A percentile compares a stretch with the other conserved stretches of the same genome.
phyloP scores from a whole-genome alignment of 1,139 yeast species.

The Candida tetrigidarum region DNA sequence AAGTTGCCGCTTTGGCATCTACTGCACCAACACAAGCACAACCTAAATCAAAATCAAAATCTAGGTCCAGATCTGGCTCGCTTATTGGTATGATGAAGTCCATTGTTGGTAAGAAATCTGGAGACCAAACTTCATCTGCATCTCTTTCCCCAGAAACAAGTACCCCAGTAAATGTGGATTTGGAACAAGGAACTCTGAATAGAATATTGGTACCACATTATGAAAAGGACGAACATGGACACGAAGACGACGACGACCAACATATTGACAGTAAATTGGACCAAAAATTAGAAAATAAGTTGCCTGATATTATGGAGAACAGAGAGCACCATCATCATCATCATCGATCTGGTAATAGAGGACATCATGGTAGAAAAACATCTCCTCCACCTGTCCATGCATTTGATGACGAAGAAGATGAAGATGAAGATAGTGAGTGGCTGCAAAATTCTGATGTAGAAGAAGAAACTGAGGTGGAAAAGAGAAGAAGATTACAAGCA shows the following conservation, averaged over 20 bases:
- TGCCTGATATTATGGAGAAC: conserved; percentile 25
- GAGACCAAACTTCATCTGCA: conserved; percentile 13
- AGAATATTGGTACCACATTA: conserved; percentile 12
- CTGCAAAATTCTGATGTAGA: conserved; percentile 17
- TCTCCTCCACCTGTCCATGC: conserved; percentile 18
- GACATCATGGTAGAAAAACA: conserved; percentile 6
- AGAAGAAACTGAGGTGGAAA: conserved; percentile 73
- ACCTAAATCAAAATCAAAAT: conserved; percentile 7
- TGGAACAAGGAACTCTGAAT: conserved; percentile 14
- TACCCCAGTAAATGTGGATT: conserved; percentile 15
- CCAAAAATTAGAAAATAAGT: conserved; percentile 30
- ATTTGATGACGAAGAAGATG: conserved; percentile 14
- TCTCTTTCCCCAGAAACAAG: conserved; percentile 11
- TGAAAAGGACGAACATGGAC: conserved; percentile 17
- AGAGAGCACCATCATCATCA: too few relatives aligned
- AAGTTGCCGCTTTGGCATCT: not conserved
- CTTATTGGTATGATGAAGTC: conserved; percentile 51
- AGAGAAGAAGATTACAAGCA: conserved; percentile 79
- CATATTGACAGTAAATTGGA: conserved; percentile 20
- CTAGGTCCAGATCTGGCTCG: conserved; percentile 35
- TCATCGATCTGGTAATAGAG: conserved; percentile 9
- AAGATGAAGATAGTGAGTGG: conserved; percentile 14
- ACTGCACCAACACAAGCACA: not conserved
- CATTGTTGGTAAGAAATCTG: conserved; percentile 51
- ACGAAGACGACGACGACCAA: conserved; percentile 19